Evolutionary conservation across 805 yeast species (phyloP).

Genomic region (Hanseniaspora lachancei): DNA sequence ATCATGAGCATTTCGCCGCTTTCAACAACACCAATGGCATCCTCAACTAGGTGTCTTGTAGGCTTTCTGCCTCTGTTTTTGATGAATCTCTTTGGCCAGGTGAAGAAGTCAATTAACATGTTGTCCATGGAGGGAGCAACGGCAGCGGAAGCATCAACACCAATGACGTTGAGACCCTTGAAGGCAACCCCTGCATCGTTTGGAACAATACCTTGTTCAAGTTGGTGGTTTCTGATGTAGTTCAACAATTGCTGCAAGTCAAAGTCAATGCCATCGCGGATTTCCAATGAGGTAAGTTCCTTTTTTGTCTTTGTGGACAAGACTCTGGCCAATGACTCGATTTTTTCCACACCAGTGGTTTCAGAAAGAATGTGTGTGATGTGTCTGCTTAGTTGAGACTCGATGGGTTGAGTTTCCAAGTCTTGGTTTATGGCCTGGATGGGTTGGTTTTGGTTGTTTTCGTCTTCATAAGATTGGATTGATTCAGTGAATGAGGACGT

Average conservation of each 20-base stretch:
- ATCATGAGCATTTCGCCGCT: conserved; percentile 44
- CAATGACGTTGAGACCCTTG: conserved; percentile 33
- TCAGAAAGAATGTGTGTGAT: conserved; percentile 25
- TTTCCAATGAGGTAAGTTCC: conserved; percentile 34
- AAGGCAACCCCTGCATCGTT: conserved; percentile 41
- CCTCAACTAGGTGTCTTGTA: conserved; percentile 30
- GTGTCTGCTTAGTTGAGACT: conserved; percentile 24
- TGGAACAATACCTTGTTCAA: conserved; percentile 36
- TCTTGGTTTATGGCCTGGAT: conserved; percentile 11
- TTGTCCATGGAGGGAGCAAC: conserved; percentile 37
- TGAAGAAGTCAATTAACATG: conserved; percentile 27
- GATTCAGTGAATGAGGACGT: conserved; percentile 12
- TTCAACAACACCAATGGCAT: conserved; percentile 32
- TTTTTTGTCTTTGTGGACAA: conserved; percentile 37
- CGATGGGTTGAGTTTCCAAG: conserved; percentile 20
- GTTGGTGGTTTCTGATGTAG: conserved; percentile 29
- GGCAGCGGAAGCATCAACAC: conserved; percentile 42
- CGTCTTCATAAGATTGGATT: conserved; percentile 13
- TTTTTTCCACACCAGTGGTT: conserved; percentile 29
- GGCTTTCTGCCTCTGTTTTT: conserved; percentile 25
- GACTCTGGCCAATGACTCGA: conserved; percentile 39
- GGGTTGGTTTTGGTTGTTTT: not conserved
- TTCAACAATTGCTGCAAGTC: conserved; percentile 33
- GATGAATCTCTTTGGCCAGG: conserved; percentile 24
- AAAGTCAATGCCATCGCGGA: conserved; percentile 33